phyloP scores from a whole-genome alignment of 2,329 filamentous ascomycete genomes.

The Xylariomycetidae sp. region DNA sequence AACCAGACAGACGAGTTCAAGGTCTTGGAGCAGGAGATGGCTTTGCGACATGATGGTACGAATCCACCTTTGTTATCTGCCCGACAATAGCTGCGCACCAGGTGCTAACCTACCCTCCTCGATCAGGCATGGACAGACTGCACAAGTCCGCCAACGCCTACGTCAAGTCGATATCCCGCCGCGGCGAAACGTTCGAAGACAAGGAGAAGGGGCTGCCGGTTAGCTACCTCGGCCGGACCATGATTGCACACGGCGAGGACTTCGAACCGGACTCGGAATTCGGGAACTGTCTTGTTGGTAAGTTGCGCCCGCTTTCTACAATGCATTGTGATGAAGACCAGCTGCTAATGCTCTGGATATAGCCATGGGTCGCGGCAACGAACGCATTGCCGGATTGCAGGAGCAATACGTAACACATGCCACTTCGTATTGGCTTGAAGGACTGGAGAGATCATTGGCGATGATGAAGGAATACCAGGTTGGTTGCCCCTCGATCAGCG shows the following conservation, averaged over 20 bases:
- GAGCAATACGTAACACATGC: conserved; percentile 75
- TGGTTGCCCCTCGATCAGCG: conserved; percentile 24
- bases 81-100: conserved; percentile 7
- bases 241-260: conserved; percentile 86
- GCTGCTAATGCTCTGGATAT: conserved; percentile 6
- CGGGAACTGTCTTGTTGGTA: conserved; percentile 74
- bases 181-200: conserved; percentile 72
- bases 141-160: conserved; percentile 82
- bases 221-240: conserved; percentile 72
- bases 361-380: conserved; percentile 80
- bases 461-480: conserved; percentile 99
- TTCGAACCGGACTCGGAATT: conserved; percentile 89
- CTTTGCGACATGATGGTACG: conserved; percentile 78
- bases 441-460: conserved; percentile 78
- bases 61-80: conserved; percentile 1
- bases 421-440: conserved; percentile 81
- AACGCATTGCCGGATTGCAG: conserved; percentile 78
- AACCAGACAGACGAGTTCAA: conserved; percentile 87
- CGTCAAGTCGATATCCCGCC: conserved; percentile 80
- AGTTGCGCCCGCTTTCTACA: conserved; percentile 21
- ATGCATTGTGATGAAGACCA: neutral
- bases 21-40: conserved; percentile 83
- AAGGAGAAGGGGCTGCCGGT: conserved; percentile 81
- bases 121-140: conserved; percentile 77
- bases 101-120: conserved; percentile 3